A percentile compares a stretch with the other conserved stretches of the same genome.
These are phyloP conservation scores for Powellomyces hirtus DNA, from an alignment of 192 early-diverging fungal genomes.

Conservation along the genomic window DNA sequence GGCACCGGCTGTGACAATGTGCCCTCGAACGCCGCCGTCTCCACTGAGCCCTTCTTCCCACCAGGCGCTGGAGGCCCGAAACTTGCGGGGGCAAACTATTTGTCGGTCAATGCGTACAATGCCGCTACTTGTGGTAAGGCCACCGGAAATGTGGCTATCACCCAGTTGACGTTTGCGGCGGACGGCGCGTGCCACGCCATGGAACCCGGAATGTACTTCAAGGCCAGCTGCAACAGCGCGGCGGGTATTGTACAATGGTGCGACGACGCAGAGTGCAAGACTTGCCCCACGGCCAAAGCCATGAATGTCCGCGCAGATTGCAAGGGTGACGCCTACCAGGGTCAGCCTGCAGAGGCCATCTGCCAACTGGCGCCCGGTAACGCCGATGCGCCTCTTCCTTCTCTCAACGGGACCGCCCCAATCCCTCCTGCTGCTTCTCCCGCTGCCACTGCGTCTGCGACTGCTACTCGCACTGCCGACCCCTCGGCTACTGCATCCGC, in stretches of 20 bases:
- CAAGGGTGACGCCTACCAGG: not conserved
- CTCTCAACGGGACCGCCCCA: constrained; percentile 14
- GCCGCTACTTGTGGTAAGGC: not conserved
- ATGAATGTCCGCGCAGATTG: constrained; percentile 2
- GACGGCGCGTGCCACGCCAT: constrained; percentile 29
- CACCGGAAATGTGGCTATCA: constrained; percentile 14
- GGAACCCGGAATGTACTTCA: constrained; percentile 29
- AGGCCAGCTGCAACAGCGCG: constrained; percentile 18
- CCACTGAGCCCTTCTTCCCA: constrained; percentile 17
- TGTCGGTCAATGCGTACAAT: constrained; percentile 18
- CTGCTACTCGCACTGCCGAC: not conserved
- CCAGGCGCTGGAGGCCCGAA: not conserved
- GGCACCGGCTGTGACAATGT: constrained; percentile 25
- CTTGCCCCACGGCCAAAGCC: constrained; percentile 13
- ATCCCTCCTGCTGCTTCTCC: not conserved
- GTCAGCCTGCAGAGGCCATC: constrained; percentile 25
- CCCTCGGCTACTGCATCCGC: not conserved
- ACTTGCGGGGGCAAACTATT: constrained; percentile 22
- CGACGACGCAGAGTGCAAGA: constrained; percentile 20
- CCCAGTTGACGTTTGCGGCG: constrained; percentile 20
- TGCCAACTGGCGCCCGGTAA: constrained; percentile 22
- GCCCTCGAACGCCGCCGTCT: not conserved
- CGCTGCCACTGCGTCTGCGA: not conserved
- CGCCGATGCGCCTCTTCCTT: constrained; percentile 20
- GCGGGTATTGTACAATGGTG: constrained; percentile 21